Percentiles rank a stretch among this genome's conserved stretches.
These are phyloP conservation scores for Cyberlindnera mississippiensis DNA, from an alignment of 805 yeast genomes.

Conservation along the genomic window DNA sequence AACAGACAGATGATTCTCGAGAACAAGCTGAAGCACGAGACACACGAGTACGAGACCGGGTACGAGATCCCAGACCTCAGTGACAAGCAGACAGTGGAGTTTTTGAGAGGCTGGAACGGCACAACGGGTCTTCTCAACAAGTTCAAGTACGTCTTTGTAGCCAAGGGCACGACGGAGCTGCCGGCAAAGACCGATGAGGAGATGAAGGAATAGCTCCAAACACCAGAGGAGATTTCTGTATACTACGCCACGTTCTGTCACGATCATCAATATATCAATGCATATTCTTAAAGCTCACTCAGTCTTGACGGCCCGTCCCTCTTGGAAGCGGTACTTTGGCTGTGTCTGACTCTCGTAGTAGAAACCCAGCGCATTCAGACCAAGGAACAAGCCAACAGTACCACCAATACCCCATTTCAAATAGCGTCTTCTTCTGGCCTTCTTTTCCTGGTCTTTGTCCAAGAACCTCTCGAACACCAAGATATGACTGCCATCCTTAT, in stretches of 20 bases:
- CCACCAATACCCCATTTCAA: not conserved
- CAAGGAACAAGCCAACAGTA: not conserved
- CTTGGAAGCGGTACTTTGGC: not conserved
- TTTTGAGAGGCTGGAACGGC: constrained; percentile 75
- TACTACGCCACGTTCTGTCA: not conserved
- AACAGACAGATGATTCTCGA: constrained; percentile 66
- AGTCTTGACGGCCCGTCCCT: constrained; percentile 4
- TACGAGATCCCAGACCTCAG: constrained; percentile 68
- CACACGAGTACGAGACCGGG: constrained; percentile 63
- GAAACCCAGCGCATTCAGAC: constrained; percentile 3
- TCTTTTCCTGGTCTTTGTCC: constrained; percentile 11
- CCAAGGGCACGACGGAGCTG: constrained; percentile 21
- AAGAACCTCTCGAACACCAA: constrained; percentile 38
- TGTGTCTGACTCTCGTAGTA: constrained; percentile 1
- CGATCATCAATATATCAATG: constrained; percentile 1
- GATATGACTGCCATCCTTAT: constrained; percentile 26
- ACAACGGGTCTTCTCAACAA: constrained; percentile 71
- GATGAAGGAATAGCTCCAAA: constrained; percentile 16
- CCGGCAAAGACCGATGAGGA: constrained; percentile 10
- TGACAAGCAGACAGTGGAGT: constrained; percentile 52
- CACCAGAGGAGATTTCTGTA: not conserved
- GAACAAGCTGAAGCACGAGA: constrained; percentile 56
- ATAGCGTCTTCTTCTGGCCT: not conserved
- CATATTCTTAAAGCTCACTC: not conserved
- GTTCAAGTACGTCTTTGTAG: constrained; percentile 37